Conservation (phyloP, 352 stramenopile species). For the Globisporangium orthogonon region DNA sequence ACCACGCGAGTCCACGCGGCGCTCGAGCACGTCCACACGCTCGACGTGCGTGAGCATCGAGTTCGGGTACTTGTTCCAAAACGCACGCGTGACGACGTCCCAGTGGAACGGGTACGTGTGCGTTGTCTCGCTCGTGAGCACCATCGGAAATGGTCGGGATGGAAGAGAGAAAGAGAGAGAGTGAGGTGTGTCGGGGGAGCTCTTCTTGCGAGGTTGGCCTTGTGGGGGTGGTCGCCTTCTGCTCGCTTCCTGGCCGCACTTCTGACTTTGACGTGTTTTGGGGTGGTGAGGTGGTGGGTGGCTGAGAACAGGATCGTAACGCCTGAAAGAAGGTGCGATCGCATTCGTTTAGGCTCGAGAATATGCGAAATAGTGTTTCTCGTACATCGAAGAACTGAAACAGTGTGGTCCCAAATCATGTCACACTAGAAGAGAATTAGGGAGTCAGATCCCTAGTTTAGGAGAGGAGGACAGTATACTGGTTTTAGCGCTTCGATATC, state of each 20-base stretch:
- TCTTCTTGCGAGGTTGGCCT: too few relatives aligned
- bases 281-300: background rate
- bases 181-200: too few relatives aligned
- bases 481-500: too few relatives aligned
- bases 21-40: conserved; percentile 77
- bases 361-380: background rate
- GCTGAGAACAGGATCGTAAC: too few relatives aligned
- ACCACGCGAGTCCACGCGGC: conserved; percentile 55
- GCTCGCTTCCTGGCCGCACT: background rate
- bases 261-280: background rate
- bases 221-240: background rate
- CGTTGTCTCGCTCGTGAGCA: conserved; percentile 66
- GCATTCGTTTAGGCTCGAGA: background rate
- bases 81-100: conserved; percentile 80
- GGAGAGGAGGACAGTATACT: too few relatives aligned
- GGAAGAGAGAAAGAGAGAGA: too few relatives aligned
- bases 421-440: too few relatives aligned
- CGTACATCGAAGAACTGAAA: too few relatives aligned
- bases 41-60: conserved; percentile 70
- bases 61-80: conserved; percentile 90
- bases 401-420: too few relatives aligned
- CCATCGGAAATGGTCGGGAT: conserved; percentile 27
- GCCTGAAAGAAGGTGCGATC: too few relatives aligned
- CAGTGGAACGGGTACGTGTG: conserved; percentile 80
- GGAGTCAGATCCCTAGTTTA: too few relatives aligned